Conservation (phyloP, 768 basidiomycete species). For the Tylopilus subfusipes region DNA sequence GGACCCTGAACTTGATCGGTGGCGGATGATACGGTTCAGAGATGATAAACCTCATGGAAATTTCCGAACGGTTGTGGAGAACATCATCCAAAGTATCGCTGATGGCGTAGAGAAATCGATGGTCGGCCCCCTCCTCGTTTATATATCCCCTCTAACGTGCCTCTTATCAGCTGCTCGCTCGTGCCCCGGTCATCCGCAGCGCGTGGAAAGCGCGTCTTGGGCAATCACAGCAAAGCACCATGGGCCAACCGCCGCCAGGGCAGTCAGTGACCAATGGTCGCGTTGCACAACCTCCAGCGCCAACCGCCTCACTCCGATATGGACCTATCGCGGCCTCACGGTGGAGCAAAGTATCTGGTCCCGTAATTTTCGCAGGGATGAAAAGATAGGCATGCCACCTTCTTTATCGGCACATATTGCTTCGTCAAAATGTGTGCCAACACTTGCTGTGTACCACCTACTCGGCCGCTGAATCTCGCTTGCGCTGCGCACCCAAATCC, state of each 20-base stretch:
- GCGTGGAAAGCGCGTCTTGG: constrained; percentile 71
- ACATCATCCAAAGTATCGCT: constrained; percentile 85
- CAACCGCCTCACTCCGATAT: constrained; percentile 39
- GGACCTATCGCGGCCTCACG: constrained; percentile 61
- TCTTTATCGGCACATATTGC: neutral
- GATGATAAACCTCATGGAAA: constrained; percentile 95
- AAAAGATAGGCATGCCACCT: constrained; percentile 44
- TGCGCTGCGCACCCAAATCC: constrained; percentile 3
- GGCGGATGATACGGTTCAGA: constrained; percentile 92
- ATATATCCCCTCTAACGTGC: constrained; percentile 9
- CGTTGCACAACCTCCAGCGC: constrained; percentile 19
- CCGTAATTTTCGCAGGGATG: constrained; percentile 58
- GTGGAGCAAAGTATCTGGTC: constrained; percentile 76
- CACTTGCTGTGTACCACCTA: constrained; percentile 3
- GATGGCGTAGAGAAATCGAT: constrained; percentile 91
- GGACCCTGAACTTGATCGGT: constrained; percentile 62
- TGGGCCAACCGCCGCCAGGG: constrained; percentile 20
- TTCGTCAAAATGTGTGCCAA: constrained; percentile 3
- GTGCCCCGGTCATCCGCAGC: constrained; percentile 58
- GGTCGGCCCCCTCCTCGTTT: constrained; percentile 44
- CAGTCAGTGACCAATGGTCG: constrained; percentile 22
- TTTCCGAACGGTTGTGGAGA: constrained; percentile 77
- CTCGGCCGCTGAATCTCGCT: neutral
- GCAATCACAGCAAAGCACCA: constrained; percentile 31
- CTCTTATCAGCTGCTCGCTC: constrained; percentile 58